Percentiles rank a stretch among this genome's conserved stretches.
phyloP scores from a whole-genome alignment of 345 rosid genomes.

The Stellera chamaejasme region DNA sequence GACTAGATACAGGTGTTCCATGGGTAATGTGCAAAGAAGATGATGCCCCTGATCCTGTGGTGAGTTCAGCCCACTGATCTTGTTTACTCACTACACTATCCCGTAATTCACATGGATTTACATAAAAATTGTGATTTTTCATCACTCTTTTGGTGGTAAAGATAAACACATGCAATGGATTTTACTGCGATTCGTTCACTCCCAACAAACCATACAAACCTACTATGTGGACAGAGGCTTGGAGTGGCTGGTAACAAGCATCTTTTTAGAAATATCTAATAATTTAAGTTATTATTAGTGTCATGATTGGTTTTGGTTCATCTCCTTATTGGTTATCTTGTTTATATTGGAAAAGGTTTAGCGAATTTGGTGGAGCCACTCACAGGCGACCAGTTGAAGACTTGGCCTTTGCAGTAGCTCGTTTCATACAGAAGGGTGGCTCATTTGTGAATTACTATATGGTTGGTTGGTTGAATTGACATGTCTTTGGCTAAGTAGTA shows the following conservation, averaged over 20 bases:
- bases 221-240: constrained; percentile 92
- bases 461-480: constrained; percentile 37
- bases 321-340: background rate
- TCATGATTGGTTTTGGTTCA: constrained; percentile 7
- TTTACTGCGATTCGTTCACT: constrained; percentile 80
- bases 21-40: constrained; percentile 68
- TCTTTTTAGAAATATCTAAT: background rate
- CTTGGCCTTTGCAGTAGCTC: constrained; percentile 88
- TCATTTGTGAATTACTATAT: constrained; percentile 84
- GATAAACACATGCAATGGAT: constrained; percentile 93
- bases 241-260: constrained; percentile 87
- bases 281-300: background rate
- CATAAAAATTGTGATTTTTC: no score
- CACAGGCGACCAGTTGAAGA: constrained; percentile 84
- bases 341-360: constrained; percentile 48
- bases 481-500: no score
- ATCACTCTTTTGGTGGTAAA: constrained; percentile 10
- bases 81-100: background rate
- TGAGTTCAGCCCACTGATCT: constrained; percentile 15
- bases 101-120: no score
- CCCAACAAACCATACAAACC: constrained; percentile 94
- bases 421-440: constrained; percentile 88
- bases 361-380: constrained; percentile 79
- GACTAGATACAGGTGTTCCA: constrained; percentile 60
- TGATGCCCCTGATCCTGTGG: constrained; percentile 65